Base-by-base conservation (phyloP, 768 basidiomycete species). In the Kwoniella pini region DNA sequence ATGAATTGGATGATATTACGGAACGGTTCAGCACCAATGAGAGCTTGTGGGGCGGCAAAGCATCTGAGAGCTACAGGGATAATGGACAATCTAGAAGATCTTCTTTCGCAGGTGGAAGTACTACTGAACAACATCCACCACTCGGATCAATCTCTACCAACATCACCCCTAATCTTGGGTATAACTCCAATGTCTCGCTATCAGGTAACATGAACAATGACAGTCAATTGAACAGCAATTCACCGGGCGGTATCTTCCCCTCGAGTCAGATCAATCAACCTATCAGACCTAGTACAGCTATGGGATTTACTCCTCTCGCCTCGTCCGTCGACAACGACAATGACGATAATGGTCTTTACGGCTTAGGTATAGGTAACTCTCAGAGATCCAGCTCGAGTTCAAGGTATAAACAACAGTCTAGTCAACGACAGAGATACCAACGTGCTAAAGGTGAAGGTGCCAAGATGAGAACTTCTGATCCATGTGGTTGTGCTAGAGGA, bases 401-500 rank as follows among this genome's bases (percentile, higher is more conserved):
- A 36, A 36, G 15, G n/a, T n/a, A n/a, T n/a, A n/a, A n/a, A n/a
- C n/a, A n/a, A n/a, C n/a, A n/a, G n/a, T n/a, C n/a, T n/a, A n/a
- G n/a, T n/a, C n/a, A n/a, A n/a, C n/a, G n/a, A n/a, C n/a, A 15
- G 7, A 36, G 33, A 36, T 36, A 36, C 33, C 33, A 36, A 36
- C n/a, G n/a, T 36, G 15, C 7, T 36, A 36, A 15, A 9, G 15
- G 15, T 36, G 33, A 36, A 36, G 58, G 57, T 39, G 64, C 63
- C 54, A 61, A 49, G 40, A 58, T 63, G 45, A 81, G 81, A 56
- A 81, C 80, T 36, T 86, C 83, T 30, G 77, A 79, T 54, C 71
- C 75, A 15, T 85, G 86, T 62, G 84, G 85, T 53, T 84, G 89
- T 1, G 87, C 88, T 0, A 83, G 85, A 53, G 95, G 95, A 0